phyloP scores from a whole-genome alignment of 805 yeast genomes.

The Hanseniaspora thailandica region DNA sequence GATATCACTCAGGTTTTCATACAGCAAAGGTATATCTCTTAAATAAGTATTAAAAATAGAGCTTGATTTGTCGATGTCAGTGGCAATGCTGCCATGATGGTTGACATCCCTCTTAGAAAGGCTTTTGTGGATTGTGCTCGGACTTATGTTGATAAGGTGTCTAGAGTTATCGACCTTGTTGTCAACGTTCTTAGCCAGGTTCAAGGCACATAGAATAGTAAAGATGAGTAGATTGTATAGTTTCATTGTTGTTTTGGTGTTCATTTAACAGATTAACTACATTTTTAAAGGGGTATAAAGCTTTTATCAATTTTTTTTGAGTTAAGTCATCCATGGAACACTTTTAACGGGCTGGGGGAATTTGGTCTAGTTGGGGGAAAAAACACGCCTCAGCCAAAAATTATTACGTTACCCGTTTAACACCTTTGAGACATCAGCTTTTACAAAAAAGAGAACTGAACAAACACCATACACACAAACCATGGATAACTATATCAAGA shows the following conservation, averaged over 20 bases:
- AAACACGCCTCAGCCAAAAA: too few species aligned
- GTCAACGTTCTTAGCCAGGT: background rate
- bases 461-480: background rate
- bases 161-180: background rate
- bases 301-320: too few species aligned
- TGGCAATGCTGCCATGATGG: background rate
- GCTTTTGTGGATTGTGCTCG: background rate
- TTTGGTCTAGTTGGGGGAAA: too few species aligned
- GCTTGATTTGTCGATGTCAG: conserved; percentile 12
- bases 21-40: conserved; percentile 5
- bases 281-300: background rate
- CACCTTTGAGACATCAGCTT: too few species aligned
- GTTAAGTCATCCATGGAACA: too few species aligned
- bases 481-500: background rate
- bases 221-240: background rate
- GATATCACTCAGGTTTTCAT: background rate
- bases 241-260: background rate
- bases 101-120: background rate
- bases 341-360: too few species aligned
- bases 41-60: conserved; percentile 10
- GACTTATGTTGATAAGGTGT: background rate
- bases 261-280: too few species aligned
- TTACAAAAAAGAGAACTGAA: too few species aligned
- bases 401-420: too few species aligned
- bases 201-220: background rate